Evolutionary conservation across 2,329 filamentous ascomycete species (phyloP).

Genomic region (Ambrosiella cleistominuta): DNA sequence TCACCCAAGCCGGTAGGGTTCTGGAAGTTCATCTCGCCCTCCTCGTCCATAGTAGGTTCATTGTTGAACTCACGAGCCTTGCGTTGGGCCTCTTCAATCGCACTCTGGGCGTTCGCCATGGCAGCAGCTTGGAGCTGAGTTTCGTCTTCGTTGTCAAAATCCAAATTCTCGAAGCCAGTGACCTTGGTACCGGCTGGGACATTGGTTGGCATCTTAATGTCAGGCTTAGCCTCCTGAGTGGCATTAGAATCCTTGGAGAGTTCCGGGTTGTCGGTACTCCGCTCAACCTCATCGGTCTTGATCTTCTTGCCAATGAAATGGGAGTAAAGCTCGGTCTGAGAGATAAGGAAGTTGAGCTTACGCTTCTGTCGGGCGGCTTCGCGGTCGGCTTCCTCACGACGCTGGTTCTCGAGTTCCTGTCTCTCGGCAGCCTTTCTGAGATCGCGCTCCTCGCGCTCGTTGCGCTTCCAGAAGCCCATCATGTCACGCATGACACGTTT

Average conservation of each 20-base stretch:
- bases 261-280: slow-evolving; percentile 67
- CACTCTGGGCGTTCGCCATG: slow-evolving; percentile 88
- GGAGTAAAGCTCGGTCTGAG: slow-evolving; percentile 94
- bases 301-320: slow-evolving; percentile 99
- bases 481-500: slow-evolving; percentile 99
- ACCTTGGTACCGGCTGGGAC: slow-evolving; percentile 46
- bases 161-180: slow-evolving; percentile 82
- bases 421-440: slow-evolving; percentile 84
- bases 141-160: slow-evolving; percentile 93
- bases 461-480: slow-evolving; percentile 99
- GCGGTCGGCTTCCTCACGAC: slow-evolving; percentile 90
- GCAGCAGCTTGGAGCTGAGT: slow-evolving; percentile 63
- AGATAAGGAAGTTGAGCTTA: slow-evolving; percentile 98
- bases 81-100: slow-evolving; percentile 83
- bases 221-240: slow-evolving; percentile 25
- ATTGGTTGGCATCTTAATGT: slow-evolving; percentile 36
- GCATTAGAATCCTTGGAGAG: slow-evolving; percentile 39
- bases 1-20: slow-evolving; percentile 91
- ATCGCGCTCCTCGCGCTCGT: slow-evolving; percentile 93
- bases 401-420: slow-evolving; percentile 89
- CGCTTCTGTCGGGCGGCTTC: slow-evolving; percentile 95
- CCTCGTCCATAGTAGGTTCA: slow-evolving; percentile 56
- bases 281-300: slow-evolving; percentile 88
- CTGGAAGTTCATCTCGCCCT: slow-evolving; percentile 98
- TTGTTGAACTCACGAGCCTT: slow-evolving; percentile 89